These are phyloP conservation scores for Euphorbia lathyris DNA, from an alignment of 345 rosid genomes.

Conservation along the genomic window DNA sequence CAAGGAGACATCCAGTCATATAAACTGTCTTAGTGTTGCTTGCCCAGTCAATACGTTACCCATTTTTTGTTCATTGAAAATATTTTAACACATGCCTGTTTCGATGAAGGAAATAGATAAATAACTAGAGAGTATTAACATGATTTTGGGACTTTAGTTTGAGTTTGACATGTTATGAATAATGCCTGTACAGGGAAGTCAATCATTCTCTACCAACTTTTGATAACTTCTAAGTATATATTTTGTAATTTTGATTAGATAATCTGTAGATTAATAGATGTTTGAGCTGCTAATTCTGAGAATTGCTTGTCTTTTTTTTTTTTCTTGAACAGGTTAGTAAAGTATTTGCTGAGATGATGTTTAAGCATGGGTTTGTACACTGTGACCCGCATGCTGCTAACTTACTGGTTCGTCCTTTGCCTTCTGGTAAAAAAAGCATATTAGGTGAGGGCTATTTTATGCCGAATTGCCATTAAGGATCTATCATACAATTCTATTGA, in stretches of 20 bases:
- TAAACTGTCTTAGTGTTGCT: not conserved
- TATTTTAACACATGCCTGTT: too few species aligned
- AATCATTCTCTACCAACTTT: not conserved
- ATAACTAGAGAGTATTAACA: not conserved
- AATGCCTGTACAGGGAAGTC: not conserved
- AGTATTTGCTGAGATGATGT: constrained; percentile 94
- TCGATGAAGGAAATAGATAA: not conserved
- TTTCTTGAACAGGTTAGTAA: constrained; percentile 62
- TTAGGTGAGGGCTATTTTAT: constrained; percentile 42
- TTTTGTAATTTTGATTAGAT: not conserved
- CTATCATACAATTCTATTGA: not conserved
- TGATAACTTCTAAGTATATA: not conserved
- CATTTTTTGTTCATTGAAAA: not conserved
- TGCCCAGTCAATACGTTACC: not conserved
- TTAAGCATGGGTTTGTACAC: constrained; percentile 94
- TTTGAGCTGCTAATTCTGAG: constrained; percentile 2
- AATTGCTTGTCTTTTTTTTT: constrained; percentile 5
- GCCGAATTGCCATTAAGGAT: constrained; percentile 6
- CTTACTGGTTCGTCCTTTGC: constrained; percentile 75
- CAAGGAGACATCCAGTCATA: not conserved
- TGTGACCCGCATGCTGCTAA: constrained; percentile 99
- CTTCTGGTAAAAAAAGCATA: constrained; percentile 52
- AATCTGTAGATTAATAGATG: not conserved
- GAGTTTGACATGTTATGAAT: not conserved
- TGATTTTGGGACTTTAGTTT: not conserved